Evolutionary conservation across 2,329 filamentous ascomycete genomes (phyloP), one percentile per base, ranked within the genome.

Genomic region (Cladobotryum mycophilum): DNA sequence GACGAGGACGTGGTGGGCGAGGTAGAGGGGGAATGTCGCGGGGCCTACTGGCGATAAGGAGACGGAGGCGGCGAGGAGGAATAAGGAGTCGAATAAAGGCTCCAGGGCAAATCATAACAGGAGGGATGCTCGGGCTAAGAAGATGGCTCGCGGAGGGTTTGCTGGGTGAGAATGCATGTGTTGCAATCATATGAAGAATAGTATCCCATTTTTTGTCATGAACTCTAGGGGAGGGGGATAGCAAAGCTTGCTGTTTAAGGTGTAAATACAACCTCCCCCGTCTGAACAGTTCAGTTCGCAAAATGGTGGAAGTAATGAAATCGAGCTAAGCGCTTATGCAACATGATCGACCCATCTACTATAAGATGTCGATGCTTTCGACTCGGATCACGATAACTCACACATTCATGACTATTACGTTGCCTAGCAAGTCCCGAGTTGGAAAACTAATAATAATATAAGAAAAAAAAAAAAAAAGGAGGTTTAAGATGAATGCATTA

Each of bases 61-160:
- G n/a, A 90, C 86, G 1, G 82, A 89, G 57, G 70, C 74, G 48
- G 85, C 87, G 9, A 78, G 89, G 57, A 78, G 84, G 60, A 78
- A 80, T 55, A 96, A 96, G 64, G 91, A 95, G 63, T 83, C 86
- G 22, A 87, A 84, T 58, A 96, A 96, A 67, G 78, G 84, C 3
- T 88, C 86, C 18, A 76, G 86, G 54, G 90, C 89, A 33, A 96
- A 96, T 64, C 90, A 96, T 65, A 93, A 89, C 66, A 81, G 91
- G 22, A 79, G 89, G 45, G 87, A 95, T 63, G 78, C 78, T 53
- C 72, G 80, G 35, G 81, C 82, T 12, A 81, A 69, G 61, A 86
- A 86, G 69, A 83, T 85, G 80, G 79, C 78, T 13, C 74, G 81
- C 22, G 71, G 70, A 15, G 70, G 70, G 1, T 66, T 73, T 41